Conservation (phyloP, 306 rosid species). For the Begonia fuchsioides region DNA sequence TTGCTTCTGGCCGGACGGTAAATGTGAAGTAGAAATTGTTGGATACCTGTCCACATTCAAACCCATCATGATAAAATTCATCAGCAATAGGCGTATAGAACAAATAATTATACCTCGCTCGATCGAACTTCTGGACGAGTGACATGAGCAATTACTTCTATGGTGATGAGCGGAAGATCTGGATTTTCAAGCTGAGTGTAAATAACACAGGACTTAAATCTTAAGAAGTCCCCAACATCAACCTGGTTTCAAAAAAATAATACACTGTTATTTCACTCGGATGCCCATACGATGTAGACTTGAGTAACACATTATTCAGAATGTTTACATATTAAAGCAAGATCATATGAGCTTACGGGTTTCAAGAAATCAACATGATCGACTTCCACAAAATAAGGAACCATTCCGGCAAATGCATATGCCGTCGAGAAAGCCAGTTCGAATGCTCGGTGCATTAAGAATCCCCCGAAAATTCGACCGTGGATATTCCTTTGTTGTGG, state of each 20-base stretch:
- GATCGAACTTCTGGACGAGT: constrained; percentile 87
- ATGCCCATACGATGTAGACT: too few species aligned
- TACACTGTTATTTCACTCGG: too few species aligned
- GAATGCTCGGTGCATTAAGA: constrained; percentile 88
- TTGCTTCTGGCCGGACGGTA: constrained; percentile 72
- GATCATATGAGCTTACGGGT: constrained; percentile 47
- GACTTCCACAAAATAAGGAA: constrained; percentile 86
- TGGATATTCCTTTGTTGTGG: constrained; percentile 97
- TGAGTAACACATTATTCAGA: too few species aligned
- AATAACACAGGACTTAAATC: constrained; percentile 75
- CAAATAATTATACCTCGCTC: constrained; percentile 40
- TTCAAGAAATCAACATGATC: constrained; percentile 89
- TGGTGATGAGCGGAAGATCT: constrained; percentile 73
- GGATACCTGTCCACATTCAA: constrained; percentile 34
- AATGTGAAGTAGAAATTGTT: constrained; percentile 78
- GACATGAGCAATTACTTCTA: constrained; percentile 96
- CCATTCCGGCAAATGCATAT: constrained; percentile 81
- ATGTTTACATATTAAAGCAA: too few species aligned
- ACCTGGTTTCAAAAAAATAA: constrained; percentile 29
- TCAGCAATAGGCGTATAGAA: too few species aligned
- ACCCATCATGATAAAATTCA: too few species aligned
- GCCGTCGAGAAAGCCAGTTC: constrained; percentile 93
- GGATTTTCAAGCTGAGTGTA: constrained; percentile 63
- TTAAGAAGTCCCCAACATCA: constrained; percentile 94
- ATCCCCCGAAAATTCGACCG: constrained; percentile 95